Evolutionary conservation across 2,329 filamentous ascomycete species (phyloP).

Genomic region (Cladobotryum protrusum): DNA sequence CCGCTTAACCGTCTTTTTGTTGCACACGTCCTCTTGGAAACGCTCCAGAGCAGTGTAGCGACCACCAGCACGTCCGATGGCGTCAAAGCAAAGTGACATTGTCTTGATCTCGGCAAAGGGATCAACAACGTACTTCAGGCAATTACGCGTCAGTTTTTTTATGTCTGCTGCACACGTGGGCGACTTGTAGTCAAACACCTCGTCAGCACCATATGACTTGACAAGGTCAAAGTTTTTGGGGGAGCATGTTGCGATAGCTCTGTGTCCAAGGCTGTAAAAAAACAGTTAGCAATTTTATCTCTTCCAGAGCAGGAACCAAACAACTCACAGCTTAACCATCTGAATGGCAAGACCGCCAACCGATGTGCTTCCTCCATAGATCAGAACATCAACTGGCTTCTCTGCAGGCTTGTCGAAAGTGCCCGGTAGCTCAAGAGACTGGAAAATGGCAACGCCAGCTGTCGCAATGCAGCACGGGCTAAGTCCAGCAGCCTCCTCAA

Average conservation of each 20-base stretch:
- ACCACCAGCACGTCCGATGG: slow-evolving; percentile 17
- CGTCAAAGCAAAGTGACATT: slow-evolving; percentile 21
- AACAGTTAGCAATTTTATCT: slow-evolving; percentile 19
- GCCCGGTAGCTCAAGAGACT: slow-evolving; percentile 15
- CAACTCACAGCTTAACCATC: slow-evolving; percentile 19
- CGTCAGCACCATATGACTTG: neutral
- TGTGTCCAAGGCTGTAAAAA: neutral
- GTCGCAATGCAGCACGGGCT: slow-evolving; percentile 21
- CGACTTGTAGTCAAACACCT: slow-evolving; percentile 36
- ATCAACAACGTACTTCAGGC: slow-evolving; percentile 23
- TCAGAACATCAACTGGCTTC: slow-evolving; percentile 14
- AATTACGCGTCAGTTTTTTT: slow-evolving; percentile 17
- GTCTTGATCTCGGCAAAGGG: slow-evolving; percentile 17
- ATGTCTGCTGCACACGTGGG: slow-evolving; percentile 20
- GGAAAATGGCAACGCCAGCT: slow-evolving; percentile 33
- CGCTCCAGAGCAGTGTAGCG: slow-evolving; percentile 26
- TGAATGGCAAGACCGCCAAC: slow-evolving; percentile 20
- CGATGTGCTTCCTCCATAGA: slow-evolving; percentile 18
- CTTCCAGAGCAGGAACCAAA: slow-evolving; percentile 23
- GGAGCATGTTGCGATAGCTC: slow-evolving; percentile 1
- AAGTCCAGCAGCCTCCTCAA: slow-evolving; percentile 38
- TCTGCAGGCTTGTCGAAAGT: slow-evolving; percentile 10
- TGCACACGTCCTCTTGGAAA: neutral
- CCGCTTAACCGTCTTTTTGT: neutral
- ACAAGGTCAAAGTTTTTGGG: neutral